Evolutionary conservation across 2,329 filamentous ascomycete species (phyloP).

Genomic region (Thielaviopsis ethacetica): DNA sequence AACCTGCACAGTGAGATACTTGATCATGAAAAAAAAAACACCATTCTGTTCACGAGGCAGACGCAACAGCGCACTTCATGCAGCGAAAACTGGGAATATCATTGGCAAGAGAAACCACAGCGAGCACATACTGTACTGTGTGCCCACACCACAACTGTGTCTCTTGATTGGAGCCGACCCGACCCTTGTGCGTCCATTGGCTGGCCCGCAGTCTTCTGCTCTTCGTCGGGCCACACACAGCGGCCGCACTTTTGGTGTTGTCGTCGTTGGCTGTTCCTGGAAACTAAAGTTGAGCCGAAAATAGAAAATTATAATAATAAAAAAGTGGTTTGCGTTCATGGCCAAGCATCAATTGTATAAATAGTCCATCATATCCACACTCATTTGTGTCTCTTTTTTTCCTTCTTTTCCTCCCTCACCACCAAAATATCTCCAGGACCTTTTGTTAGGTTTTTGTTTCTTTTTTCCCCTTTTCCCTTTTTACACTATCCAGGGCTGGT

Average conservation of each 20-base stretch:
- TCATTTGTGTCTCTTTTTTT: constrained; percentile 22
- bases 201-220: too few species aligned
- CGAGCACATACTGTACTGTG: too few species aligned
- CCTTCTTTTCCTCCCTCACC: constrained; percentile 34
- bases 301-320: background rate
- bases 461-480: constrained; percentile 23
- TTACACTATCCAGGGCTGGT: constrained; percentile 33
- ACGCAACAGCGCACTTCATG: background rate
- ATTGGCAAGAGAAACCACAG: too few species aligned
- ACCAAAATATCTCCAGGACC: constrained; percentile 46
- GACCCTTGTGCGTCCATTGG: background rate
- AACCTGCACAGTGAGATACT: too few species aligned
- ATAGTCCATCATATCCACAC: constrained; percentile 1
- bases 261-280: background rate
- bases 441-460: constrained; percentile 34
- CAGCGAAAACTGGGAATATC: background rate
- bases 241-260: too few species aligned
- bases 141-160: too few species aligned
- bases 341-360: background rate
- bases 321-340: too few species aligned
- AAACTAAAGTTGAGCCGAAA: background rate
- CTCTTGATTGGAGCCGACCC: too few species aligned
- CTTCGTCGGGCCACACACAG: background rate
- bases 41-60: background rate
- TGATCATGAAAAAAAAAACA: too few species aligned